Evolutionary conservation across 1,284 basidiomycete species (phyloP).

Genomic region (Leucoagaricus sp.): DNA sequence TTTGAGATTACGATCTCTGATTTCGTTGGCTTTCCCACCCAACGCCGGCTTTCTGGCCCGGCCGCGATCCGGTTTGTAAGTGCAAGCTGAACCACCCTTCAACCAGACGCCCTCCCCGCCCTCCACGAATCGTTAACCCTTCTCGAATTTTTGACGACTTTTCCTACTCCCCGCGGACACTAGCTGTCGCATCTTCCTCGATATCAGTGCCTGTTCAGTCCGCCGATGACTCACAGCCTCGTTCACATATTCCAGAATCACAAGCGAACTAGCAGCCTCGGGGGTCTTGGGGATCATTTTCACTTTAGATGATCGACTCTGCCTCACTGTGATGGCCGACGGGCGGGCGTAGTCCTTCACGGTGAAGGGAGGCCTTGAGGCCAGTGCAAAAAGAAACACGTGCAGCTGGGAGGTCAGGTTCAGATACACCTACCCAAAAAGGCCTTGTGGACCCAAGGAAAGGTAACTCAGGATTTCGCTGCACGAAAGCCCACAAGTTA

Average conservation of each 20-base stretch:
- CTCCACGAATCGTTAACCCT: conserved; percentile 13
- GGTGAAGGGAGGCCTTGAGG: neutral
- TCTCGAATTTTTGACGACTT: neutral
- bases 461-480: conserved; percentile 13
- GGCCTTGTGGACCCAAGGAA: conserved; percentile 2
- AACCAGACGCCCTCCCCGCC: neutral
- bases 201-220: neutral
- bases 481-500: neutral
- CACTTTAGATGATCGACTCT: neutral
- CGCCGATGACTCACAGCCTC: conserved; percentile 6
- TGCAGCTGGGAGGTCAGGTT: neutral
- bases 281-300: conserved; percentile 8
- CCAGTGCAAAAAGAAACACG: conserved; percentile 9
- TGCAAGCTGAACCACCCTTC: neutral
- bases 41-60: conserved; percentile 11
- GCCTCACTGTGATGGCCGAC: conserved; percentile 1
- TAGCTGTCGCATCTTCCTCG: neutral
- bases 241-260: neutral
- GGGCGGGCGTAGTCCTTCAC: conserved; percentile 1
- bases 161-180: conserved; percentile 6
- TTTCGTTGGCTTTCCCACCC: conserved; percentile 8
- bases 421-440: conserved; percentile 2
- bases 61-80: neutral
- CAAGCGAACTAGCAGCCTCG: neutral
- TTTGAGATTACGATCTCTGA: conserved; percentile 11